Conservation (phyloP, 2,329 filamentous ascomycete genomes). For the Cladorrhinum sp. region DNA sequence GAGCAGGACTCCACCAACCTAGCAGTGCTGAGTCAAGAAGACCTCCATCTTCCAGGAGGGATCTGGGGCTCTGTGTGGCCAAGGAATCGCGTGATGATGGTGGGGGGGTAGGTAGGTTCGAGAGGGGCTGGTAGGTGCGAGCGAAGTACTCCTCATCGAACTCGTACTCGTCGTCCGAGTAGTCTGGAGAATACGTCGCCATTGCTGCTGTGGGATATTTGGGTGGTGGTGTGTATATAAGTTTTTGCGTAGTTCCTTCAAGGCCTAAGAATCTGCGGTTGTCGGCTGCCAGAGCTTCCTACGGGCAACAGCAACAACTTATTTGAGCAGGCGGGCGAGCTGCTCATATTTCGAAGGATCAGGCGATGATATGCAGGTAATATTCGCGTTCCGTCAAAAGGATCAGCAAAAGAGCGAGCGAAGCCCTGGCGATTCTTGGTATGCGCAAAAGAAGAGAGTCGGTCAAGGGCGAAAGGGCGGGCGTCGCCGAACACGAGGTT, state of each 20-base stretch:
- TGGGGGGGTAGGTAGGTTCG: constrained; percentile 65
- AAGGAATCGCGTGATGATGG: constrained; percentile 49
- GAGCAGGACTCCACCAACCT: constrained; percentile 33
- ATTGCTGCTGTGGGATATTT: constrained; percentile 15
- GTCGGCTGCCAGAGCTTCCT: constrained; percentile 28
- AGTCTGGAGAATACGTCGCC: constrained; percentile 21
- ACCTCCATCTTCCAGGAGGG: constrained; percentile 44
- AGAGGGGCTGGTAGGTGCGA: constrained; percentile 62
- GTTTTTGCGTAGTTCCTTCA: constrained; percentile 9
- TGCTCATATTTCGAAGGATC: constrained; percentile 29
- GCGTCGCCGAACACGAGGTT: constrained; percentile 7
- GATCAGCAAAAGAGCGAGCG: constrained; percentile 5
- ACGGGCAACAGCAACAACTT: constrained; percentile 27
- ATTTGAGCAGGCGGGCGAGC: constrained; percentile 25
- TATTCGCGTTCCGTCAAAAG: constrained; percentile 12
- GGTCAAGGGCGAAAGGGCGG: background rate
- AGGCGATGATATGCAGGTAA: constrained; percentile 12
- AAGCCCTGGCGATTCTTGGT: background rate
- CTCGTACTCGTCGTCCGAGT: constrained; percentile 38
- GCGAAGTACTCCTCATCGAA: constrained; percentile 53
- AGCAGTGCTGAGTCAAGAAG: constrained; percentile 40
- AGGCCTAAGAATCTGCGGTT: constrained; percentile 17
- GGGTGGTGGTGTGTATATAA: constrained; percentile 11
- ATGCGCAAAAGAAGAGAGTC: background rate
- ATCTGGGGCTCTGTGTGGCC: constrained; percentile 42